A percentile compares a stretch with the other conserved stretches of the same genome.
Conservation (phyloP, 2,329 filamentous ascomycete genomes). For the Teratosphaeria nubilosa region DNA sequence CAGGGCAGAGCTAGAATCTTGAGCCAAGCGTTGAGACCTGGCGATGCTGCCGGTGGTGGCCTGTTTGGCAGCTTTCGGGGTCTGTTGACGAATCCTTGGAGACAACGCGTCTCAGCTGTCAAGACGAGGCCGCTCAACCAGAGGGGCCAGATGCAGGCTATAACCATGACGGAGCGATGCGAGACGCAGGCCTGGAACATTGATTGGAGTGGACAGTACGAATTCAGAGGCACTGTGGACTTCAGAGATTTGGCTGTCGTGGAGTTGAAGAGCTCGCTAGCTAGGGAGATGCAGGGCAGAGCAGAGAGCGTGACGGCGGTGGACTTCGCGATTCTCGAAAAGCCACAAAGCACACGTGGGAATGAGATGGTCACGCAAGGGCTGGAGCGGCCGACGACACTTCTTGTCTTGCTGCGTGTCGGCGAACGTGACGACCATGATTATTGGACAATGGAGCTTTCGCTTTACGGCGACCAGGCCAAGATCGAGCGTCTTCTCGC, state of each 20-base stretch:
- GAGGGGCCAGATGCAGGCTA: conserved; percentile 74
- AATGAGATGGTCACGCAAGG: conserved; percentile 15
- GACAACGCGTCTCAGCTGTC: conserved; percentile 71
- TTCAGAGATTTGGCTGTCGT: conserved; percentile 53
- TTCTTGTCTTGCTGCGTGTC: conserved; percentile 20
- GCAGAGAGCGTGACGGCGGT: conserved; percentile 40
- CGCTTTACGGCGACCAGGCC: conserved; percentile 44
- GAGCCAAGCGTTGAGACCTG: conserved; percentile 63
- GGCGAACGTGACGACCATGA: conserved; percentile 34
- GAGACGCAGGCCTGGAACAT: conserved; percentile 79
- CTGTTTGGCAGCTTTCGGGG: conserved; percentile 63
- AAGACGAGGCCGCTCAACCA: conserved; percentile 60
- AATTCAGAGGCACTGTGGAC: conserved; percentile 62
- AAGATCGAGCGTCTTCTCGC: conserved; percentile 42
- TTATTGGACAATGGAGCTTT: conserved; percentile 68
- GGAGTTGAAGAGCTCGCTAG: conserved; percentile 48
- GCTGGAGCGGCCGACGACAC: conserved; percentile 15
- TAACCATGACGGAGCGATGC: conserved; percentile 68
- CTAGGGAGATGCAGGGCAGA: conserved; percentile 33
- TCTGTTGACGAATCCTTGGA: conserved; percentile 59
- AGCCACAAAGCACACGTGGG: conserved; percentile 24
- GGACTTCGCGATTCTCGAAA: conserved; percentile 59
- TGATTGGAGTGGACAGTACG: conserved; percentile 75
- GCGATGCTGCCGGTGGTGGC: conserved; percentile 48
- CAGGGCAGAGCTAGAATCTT: conserved; percentile 77